A percentile compares a stretch with the other conserved stretches of the same genome.
phyloP scores from a whole-genome alignment of 2,329 filamentous ascomycete species.

The Colletotrichum sublineola region DNA sequence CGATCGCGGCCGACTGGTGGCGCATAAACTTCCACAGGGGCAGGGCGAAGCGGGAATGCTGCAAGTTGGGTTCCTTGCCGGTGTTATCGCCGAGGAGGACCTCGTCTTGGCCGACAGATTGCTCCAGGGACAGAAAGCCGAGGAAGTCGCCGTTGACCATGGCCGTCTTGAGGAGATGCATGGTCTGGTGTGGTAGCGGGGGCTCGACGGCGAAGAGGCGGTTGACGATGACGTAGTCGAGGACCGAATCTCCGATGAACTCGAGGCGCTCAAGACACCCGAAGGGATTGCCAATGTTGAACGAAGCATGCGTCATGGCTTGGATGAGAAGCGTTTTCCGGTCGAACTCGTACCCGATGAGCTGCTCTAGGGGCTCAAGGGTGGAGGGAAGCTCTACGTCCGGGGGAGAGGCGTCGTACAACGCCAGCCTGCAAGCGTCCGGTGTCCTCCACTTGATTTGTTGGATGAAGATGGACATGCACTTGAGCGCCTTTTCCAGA shows the following conservation, averaged over 20 bases:
- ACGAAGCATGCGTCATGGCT: conserved; percentile 83
- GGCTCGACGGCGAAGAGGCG: conserved; percentile 65
- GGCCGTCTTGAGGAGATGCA: conserved; percentile 82
- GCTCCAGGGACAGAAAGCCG: conserved; percentile 79
- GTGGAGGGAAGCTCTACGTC: conserved; percentile 54
- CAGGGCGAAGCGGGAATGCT: conserved; percentile 44
- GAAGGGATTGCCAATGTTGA: conserved; percentile 58
- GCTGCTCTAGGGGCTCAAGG: conserved; percentile 67
- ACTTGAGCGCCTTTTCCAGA: conserved; percentile 70
- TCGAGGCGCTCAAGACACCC: conserved; percentile 80
- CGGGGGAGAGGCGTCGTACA: conserved; percentile 59
- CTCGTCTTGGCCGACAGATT: conserved; percentile 47
- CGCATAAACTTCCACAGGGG: conserved; percentile 80
- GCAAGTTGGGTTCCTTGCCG: conserved; percentile 41
- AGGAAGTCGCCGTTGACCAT: conserved; percentile 86
- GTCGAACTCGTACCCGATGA: conserved; percentile 80
- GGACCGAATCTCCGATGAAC: conserved; percentile 87
- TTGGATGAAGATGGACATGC: conserved; percentile 75
- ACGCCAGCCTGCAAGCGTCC: conserved; percentile 53
- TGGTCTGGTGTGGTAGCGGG: conserved; percentile 64
- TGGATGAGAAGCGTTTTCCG: conserved; percentile 79
- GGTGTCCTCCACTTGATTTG: conserved; percentile 68
- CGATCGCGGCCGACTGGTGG: conserved; percentile 64
- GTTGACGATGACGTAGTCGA: conserved; percentile 81
- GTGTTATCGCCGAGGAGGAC: conserved; percentile 39